Percentiles rank a stretch among this genome's conserved stretches.
These are phyloP conservation scores for Cryphonectria japonica DNA, from an alignment of 2,329 filamentous ascomycete genomes.

Conservation along the genomic window DNA sequence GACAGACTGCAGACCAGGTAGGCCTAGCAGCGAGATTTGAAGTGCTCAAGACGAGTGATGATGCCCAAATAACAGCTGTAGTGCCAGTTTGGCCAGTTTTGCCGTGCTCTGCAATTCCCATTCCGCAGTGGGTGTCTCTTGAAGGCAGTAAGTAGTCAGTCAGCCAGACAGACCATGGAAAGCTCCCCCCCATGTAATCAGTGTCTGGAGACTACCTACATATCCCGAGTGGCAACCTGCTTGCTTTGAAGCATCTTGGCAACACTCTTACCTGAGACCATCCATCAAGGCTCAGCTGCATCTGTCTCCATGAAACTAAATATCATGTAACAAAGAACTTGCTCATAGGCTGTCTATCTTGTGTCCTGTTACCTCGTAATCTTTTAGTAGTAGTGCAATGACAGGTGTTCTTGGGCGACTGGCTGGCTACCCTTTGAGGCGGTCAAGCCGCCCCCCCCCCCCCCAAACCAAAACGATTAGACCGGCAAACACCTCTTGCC, in stretches of 20 bases:
- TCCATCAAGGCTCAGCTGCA: not conserved
- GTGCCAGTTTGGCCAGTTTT: not conserved
- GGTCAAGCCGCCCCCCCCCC: not conserved
- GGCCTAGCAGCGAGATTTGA: not conserved
- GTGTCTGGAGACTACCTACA: not conserved
- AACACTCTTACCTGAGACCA: not conserved
- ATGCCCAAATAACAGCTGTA: not conserved
- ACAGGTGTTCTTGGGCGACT: not conserved
- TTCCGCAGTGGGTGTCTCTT: not conserved
- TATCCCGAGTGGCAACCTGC: not conserved
- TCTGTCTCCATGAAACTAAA: not conserved
- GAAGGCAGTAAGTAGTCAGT: not conserved
- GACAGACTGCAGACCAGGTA: not conserved
- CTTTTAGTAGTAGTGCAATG: not conserved
- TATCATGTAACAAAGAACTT: slow-evolving; percentile 1
- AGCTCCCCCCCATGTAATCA: not conserved
- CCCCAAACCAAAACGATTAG: not conserved
- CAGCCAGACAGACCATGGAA: not conserved
- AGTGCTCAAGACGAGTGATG: not conserved
- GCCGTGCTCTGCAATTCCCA: not conserved
- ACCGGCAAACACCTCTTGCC: not conserved
- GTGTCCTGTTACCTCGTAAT: not conserved
- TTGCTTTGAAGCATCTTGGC: not conserved
- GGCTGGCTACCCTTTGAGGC: not conserved
- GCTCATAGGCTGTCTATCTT: not conserved